phyloP scores from a whole-genome alignment of 1,284 basidiomycete genomes.

The Anthracocystis walkeri region DNA sequence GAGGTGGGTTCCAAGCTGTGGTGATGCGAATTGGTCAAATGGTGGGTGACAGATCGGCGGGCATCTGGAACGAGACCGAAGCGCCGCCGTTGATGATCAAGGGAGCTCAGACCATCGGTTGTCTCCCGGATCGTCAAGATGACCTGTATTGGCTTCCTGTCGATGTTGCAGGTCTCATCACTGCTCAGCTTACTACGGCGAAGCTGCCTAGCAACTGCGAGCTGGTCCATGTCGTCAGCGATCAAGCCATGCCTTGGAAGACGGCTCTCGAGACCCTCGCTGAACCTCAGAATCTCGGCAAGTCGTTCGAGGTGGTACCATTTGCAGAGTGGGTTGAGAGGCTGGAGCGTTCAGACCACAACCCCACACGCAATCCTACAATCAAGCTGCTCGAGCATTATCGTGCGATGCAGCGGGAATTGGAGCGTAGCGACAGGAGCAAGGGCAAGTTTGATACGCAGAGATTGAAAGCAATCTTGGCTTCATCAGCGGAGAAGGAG shows the following conservation, averaged over 20 bases:
- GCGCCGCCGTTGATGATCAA: slow-evolving; percentile 71
- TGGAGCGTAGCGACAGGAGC: not conserved
- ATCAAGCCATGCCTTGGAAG: slow-evolving; percentile 68
- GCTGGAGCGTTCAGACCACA: slow-evolving; percentile 71
- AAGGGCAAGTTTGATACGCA: slow-evolving; percentile 26
- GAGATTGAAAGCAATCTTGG: slow-evolving; percentile 12
- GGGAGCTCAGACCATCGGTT: slow-evolving; percentile 72
- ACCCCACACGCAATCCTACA: slow-evolving; percentile 73
- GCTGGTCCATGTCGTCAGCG: slow-evolving; percentile 40
- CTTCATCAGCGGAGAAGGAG: slow-evolving; percentile 10
- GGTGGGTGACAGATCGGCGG: slow-evolving; percentile 73
- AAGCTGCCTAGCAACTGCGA: slow-evolving; percentile 7
- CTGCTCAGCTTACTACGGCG: slow-evolving; percentile 72
- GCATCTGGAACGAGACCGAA: slow-evolving; percentile 77
- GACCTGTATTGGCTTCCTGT: slow-evolving; percentile 75
- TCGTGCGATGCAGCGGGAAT: slow-evolving; percentile 66
- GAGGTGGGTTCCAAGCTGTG: slow-evolving; percentile 33
- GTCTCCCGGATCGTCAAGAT: slow-evolving; percentile 73
- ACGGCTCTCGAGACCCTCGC: slow-evolving; percentile 76
- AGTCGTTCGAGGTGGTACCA: slow-evolving; percentile 82
- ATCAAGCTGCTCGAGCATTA: slow-evolving; percentile 73
- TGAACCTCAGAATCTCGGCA: slow-evolving; percentile 73
- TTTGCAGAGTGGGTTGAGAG: slow-evolving; percentile 73
- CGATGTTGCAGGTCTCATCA: slow-evolving; percentile 73
- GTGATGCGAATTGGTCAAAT: slow-evolving; percentile 72